Evolutionary conservation across 768 basidiomycete genomes (phyloP).

Genomic region (Hypholoma sublateritium): DNA sequence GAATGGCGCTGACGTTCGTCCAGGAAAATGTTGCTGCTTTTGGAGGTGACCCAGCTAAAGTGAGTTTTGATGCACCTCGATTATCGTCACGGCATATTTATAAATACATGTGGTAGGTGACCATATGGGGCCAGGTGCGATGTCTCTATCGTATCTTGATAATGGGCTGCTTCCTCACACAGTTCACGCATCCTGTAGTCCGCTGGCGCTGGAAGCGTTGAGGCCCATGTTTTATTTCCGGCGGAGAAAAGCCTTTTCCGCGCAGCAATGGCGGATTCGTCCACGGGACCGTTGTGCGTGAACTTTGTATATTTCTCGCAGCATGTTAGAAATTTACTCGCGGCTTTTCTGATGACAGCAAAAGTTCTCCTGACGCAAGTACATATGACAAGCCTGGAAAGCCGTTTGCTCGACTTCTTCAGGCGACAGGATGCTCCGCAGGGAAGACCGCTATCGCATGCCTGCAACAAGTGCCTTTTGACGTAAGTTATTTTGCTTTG

Average conservation of each 20-base stretch:
- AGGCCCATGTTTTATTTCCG: slow-evolving; percentile 47
- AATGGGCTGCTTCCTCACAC: too few relatives aligned
- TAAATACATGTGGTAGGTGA: slow-evolving; percentile 33
- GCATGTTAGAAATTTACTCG: background rate
- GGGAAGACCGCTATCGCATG: slow-evolving; percentile 40
- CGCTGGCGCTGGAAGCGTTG: slow-evolving; percentile 50
- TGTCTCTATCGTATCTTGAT: too few relatives aligned
- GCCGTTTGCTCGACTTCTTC: slow-evolving; percentile 46
- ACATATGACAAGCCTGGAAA: slow-evolving; percentile 53
- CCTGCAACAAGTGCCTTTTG: slow-evolving; percentile 45
- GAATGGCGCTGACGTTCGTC: slow-evolving; percentile 55
- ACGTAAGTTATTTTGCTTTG: slow-evolving; percentile 24
- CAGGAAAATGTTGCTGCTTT: slow-evolving; percentile 65
- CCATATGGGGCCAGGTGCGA: slow-evolving; percentile 54
- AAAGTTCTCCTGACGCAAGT: slow-evolving; percentile 43
- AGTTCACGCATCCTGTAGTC: slow-evolving; percentile 31
- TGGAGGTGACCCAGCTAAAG: slow-evolving; percentile 62
- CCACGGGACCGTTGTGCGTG: slow-evolving; percentile 51
- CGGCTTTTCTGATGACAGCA: slow-evolving; percentile 30
- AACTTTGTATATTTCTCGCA: background rate
- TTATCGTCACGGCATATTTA: background rate
- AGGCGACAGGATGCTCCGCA: slow-evolving; percentile 44
- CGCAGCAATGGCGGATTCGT: slow-evolving; percentile 52
- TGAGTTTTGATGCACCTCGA: slow-evolving; percentile 10
- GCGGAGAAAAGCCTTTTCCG: slow-evolving; percentile 39